Evolutionary conservation across 805 yeast genomes (phyloP), one percentile per base, ranked within the genome.

Genomic region (Myxozyma sirexii): DNA sequence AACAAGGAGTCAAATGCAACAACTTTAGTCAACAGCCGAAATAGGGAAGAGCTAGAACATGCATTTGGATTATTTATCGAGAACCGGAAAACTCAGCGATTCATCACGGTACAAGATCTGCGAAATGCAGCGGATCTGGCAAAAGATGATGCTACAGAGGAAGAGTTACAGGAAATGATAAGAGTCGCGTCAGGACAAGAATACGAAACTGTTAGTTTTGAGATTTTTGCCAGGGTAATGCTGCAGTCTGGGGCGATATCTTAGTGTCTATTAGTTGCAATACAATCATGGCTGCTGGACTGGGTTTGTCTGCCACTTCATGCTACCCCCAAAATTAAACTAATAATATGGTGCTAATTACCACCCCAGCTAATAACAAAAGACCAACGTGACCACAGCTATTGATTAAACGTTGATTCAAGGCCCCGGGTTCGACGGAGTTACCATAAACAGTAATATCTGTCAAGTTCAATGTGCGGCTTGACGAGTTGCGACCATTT

Each of bases 131-230:
- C 73, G 5, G 45, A 42, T 6, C 59, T 61, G 31, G 68, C 72
- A 21, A 70, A 70, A 38, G 70, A 75, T 37, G 21, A 45, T 19
- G 69, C 69, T 5, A 53, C 68, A 0, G 68, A 66, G 2, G 64
- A 56, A n/a, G 75, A 75, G 17, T 62, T 75, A 45, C 49, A 43
- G 21, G 69, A 63, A 23, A 74, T 75, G 77, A 54, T 73, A 41
- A 52, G 52, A 7, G 54, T 69, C 23, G 68, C 70, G 5, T 66
- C 70, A 2, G 68, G 59, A 4, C 54, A 48, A 7, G 64, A 57
- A 4, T 45, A 45, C 15, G 63, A 54, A n/a, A 23, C 56, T 15
- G 42, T 35, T n/a, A 21, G 35, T 4, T 42, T 65, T 41, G 62
- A 47, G 15, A 70, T 60, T 38, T 74, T 74, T 61, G 57, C 56